Base-by-base conservation (phyloP, 768 basidiomycete genomes). In the Lentinus brumalis region DNA sequence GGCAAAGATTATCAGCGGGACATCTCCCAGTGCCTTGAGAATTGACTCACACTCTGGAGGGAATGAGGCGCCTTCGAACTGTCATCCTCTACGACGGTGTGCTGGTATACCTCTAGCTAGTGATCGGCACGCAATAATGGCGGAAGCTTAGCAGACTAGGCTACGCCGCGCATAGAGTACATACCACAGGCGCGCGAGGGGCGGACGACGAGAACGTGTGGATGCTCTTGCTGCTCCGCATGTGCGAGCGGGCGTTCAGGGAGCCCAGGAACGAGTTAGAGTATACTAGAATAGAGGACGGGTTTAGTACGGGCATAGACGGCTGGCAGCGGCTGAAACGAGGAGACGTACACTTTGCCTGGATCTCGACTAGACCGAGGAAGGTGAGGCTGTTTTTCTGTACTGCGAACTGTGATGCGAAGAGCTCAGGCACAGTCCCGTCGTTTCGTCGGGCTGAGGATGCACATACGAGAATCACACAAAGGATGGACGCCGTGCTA, bases 351-450 rank as follows among this genome's bases (percentile, higher is more conserved):
- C 63, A 55, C 52, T 64, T 64, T 40, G 59, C 59, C 56, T 64
- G 63, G 39, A 64, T 58, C 56, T 64, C 63, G 30, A 64, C 60
- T 10, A 64, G 53, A 16, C 63, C 63, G 29, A 59, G 59, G 56
- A 64, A 64, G 18, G 57, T 45, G 14, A 64, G 50, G 31, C 63
- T 64, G 52, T 55, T 40, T 45, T 56, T 58, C 56, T 60, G n/a
- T 8, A 30, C 10, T 26, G 46, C 46, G 46, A 26, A 49, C 44
- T 49, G 54, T 26, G 15, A 50, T 35, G 35, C 35, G 35, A 35
- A 35, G 35, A 35, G 7, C 11, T 35, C 35, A 35, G 35, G 6
- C 35, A 6, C 6, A 35, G 6, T 35, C 11, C 35, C 35, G 11
- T 7, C 35, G 3, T 35, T 35, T 3, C 21, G 21, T 1, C 21